Evolutionary conservation across 2,329 filamentous ascomycete species (phyloP).

Genomic region (Xylariaceae sp.): DNA sequence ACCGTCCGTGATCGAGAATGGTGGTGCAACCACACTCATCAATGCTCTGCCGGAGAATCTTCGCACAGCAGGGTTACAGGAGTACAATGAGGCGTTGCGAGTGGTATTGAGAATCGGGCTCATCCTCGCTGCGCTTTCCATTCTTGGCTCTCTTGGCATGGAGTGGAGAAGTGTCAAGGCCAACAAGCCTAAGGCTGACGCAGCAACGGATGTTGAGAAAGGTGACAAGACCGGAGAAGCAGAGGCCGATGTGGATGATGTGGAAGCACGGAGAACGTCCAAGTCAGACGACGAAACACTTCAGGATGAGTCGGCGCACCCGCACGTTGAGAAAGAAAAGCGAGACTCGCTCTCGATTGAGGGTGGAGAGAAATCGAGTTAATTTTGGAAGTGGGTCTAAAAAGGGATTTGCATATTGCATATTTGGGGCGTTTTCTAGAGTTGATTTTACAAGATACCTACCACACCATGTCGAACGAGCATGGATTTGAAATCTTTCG

Average conservation of each 20-base stretch:
- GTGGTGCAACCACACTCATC: slow-evolving; percentile 30
- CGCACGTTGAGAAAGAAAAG: slow-evolving; percentile 7
- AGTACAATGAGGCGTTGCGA: slow-evolving; percentile 60
- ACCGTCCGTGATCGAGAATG: slow-evolving; percentile 23
- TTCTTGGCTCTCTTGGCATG: slow-evolving; percentile 52
- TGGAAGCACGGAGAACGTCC: background rate
- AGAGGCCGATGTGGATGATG: no score
- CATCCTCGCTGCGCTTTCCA: slow-evolving; percentile 47
- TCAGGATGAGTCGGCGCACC: slow-evolving; percentile 6
- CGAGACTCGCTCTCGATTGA: background rate
- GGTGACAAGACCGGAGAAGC: no score
- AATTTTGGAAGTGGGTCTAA: no score
- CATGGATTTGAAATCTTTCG: no score
- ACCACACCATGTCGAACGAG: no score
- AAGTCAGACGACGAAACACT: slow-evolving; percentile 17
- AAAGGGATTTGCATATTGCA: no score
- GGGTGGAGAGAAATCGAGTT: background rate
- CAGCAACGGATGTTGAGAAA: slow-evolving; percentile 16
- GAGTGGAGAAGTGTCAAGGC: slow-evolving; percentile 54
- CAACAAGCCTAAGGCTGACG: slow-evolving; percentile 14
- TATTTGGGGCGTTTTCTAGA: no score
- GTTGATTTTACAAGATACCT: no score
- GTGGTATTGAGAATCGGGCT: slow-evolving; percentile 58
- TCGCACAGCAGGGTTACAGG: slow-evolving; percentile 30
- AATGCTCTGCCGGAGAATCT: slow-evolving; percentile 19